These are phyloP conservation scores for Suillus brevipes DNA, from an alignment of 768 basidiomycete species.

Conservation along the genomic window DNA sequence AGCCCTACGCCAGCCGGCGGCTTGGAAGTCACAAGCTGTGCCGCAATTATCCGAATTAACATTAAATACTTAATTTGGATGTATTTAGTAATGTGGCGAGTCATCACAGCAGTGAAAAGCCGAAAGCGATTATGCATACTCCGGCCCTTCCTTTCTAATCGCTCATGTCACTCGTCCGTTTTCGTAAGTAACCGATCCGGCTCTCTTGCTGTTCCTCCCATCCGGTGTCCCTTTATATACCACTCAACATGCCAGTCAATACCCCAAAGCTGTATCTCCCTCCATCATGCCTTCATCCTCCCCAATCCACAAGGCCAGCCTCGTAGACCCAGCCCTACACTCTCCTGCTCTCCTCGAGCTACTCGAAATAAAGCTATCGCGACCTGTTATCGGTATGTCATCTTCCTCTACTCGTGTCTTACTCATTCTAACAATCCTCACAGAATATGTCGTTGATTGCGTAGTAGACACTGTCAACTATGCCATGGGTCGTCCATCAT, in stretches of 20 bases:
- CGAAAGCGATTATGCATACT: background rate
- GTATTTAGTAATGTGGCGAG: conserved; percentile 12
- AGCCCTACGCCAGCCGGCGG: background rate
- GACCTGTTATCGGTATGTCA: conserved; percentile 62
- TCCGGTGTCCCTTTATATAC: conserved; percentile 33
- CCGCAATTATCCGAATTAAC: conserved; percentile 11
- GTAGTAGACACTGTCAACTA: conserved; percentile 75
- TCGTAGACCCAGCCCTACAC: conserved; percentile 65
- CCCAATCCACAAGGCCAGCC: conserved; percentile 47
- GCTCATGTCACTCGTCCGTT: conserved; percentile 26
- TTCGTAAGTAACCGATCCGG: conserved; percentile 36
- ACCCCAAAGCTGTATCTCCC: conserved; percentile 1
- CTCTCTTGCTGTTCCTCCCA: conserved; percentile 26
- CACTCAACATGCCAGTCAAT: conserved; percentile 13
- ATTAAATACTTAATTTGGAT: conserved; percentile 5
- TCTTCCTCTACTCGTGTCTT: background rate
- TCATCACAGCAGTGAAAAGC: background rate
- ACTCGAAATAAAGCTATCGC: conserved; percentile 61
- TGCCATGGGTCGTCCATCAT: conserved; percentile 68
- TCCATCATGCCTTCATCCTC: conserved; percentile 19
- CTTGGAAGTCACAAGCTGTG: background rate
- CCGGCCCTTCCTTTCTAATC: conserved; percentile 28
- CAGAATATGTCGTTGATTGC: conserved; percentile 70
- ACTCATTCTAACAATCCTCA: background rate
- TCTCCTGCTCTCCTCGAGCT: conserved; percentile 69